Conservation (phyloP, 371 early-diverging fungal genomes). For the Mortierella sp. region DNA sequence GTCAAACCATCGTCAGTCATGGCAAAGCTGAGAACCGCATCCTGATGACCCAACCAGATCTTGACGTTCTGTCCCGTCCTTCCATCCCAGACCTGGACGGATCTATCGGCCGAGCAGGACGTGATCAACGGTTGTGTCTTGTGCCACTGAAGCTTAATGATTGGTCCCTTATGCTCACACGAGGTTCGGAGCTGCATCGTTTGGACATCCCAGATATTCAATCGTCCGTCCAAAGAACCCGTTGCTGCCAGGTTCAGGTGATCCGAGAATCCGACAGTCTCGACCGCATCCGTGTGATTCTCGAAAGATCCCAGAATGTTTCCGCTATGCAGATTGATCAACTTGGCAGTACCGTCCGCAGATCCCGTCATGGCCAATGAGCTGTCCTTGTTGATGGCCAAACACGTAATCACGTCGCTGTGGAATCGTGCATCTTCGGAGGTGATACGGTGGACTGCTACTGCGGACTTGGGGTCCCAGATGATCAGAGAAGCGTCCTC, state of each 20-base stretch:
- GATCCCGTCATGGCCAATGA: constrained; percentile 86
- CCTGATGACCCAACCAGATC: constrained; percentile 88
- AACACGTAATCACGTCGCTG: constrained; percentile 79
- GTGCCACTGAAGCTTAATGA: constrained; percentile 83
- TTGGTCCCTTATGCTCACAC: constrained; percentile 83
- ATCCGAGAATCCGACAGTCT: constrained; percentile 80
- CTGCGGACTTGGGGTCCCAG: constrained; percentile 95
- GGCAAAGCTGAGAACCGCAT: constrained; percentile 86
- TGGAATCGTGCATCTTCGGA: constrained; percentile 91
- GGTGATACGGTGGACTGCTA: constrained; percentile 68
- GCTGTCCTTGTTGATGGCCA: constrained; percentile 82
- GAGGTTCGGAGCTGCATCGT: constrained; percentile 78
- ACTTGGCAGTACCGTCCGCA: constrained; percentile 79
- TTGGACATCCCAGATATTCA: constrained; percentile 89
- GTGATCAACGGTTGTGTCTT: constrained; percentile 70
- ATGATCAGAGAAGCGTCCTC: constrained; percentile 87
- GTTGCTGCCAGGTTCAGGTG: constrained; percentile 83
- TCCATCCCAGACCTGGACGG: constrained; percentile 89
- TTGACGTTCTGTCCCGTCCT: constrained; percentile 79
- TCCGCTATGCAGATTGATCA: constrained; percentile 81
- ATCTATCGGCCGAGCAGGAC: constrained; percentile 81
- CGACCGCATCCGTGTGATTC: constrained; percentile 81
- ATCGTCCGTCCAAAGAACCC: constrained; percentile 89
- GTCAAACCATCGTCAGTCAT: constrained; percentile 78
- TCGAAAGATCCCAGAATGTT: constrained; percentile 83